These are phyloP conservation scores for Lycium ferocissimum DNA, from an alignment of 257 asterid species.

Conservation along the genomic window DNA sequence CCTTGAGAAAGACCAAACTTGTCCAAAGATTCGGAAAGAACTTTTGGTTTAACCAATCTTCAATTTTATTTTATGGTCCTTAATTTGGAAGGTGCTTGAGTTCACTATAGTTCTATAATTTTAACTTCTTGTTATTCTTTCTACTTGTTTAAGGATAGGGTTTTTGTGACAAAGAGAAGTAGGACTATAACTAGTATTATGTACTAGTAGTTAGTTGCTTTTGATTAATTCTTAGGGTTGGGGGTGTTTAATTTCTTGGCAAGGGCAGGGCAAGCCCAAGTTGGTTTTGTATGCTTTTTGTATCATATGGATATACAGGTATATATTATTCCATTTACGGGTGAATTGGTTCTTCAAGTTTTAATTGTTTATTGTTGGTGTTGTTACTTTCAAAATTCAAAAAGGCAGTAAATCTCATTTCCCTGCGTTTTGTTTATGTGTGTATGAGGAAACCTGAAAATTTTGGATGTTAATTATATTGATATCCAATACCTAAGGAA, in stretches of 20 bases:
- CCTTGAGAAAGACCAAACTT: constrained; percentile 38
- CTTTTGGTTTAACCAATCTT: constrained; percentile 48
- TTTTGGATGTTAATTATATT: too few species aligned
- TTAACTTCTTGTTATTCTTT: constrained; percentile 25
- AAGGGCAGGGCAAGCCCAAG: not conserved
- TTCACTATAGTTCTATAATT: not conserved
- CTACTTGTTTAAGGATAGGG: constrained; percentile 23
- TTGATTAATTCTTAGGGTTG: not conserved
- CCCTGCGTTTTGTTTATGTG: too few species aligned
- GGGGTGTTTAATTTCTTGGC: constrained; percentile 22
- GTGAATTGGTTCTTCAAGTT: not conserved
- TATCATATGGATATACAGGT: constrained; percentile 13
- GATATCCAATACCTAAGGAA: too few species aligned
- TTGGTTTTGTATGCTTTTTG: constrained; percentile 1
- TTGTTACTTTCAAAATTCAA: not conserved
- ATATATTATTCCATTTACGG: not conserved
- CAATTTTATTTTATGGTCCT: not conserved
- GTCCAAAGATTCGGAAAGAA: constrained; percentile 39
- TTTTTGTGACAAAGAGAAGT: constrained; percentile 10
- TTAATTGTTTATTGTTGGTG: not conserved
- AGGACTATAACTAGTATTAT: not conserved
- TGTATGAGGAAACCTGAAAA: too few species aligned
- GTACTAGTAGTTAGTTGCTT: not conserved
- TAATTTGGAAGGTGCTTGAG: not conserved
- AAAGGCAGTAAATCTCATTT: too few species aligned